Evolutionary conservation across 257 asterid species (phyloP).

Genomic region (Plantago major): DNA sequence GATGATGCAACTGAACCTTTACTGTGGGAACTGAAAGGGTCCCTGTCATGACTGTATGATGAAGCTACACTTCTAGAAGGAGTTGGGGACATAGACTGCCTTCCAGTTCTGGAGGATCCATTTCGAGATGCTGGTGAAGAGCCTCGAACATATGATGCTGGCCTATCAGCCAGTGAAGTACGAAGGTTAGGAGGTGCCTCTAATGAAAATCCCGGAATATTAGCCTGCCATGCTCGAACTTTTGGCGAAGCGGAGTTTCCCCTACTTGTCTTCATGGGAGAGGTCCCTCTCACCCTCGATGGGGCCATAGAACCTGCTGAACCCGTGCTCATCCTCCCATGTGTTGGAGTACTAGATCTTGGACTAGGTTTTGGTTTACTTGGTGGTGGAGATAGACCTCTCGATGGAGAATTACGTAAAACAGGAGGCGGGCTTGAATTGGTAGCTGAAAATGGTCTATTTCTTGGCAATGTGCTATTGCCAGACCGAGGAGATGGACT

Average conservation of each 20-base stretch:
- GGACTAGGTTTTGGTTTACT: slow-evolving; percentile 54
- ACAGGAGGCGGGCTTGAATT: slow-evolving; percentile 74
- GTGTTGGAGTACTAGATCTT: slow-evolving; percentile 61
- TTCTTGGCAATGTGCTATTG: slow-evolving; percentile 47
- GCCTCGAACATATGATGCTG: slow-evolving; percentile 91
- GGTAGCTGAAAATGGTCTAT: slow-evolving; percentile 60
- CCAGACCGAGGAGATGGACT: slow-evolving; percentile 79
- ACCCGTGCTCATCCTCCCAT: slow-evolving; percentile 76
- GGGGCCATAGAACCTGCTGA: slow-evolving; percentile 40
- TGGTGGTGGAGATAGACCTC: slow-evolving; percentile 78
- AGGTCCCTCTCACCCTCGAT: slow-evolving; percentile 65
- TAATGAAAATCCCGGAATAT: slow-evolving; percentile 75
- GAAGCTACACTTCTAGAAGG: slow-evolving; percentile 81
- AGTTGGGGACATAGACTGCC: slow-evolving; percentile 93
- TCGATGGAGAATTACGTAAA: slow-evolving; percentile 45
- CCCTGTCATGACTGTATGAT: slow-evolving; percentile 71
- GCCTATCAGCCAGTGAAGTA: slow-evolving; percentile 89
- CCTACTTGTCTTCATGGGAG: slow-evolving; percentile 68
- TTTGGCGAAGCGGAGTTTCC: slow-evolving; percentile 90
- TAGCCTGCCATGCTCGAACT: slow-evolving; percentile 73
- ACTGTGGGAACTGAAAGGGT: slow-evolving; percentile 59
- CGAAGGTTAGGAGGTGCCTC: slow-evolving; percentile 98
- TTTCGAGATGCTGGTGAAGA: slow-evolving; percentile 92
- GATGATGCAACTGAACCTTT: slow-evolving; percentile 91
- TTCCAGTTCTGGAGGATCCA: slow-evolving; percentile 57